Evolutionary conservation across 176 grass and related monocot species (phyloP).

Genomic region (Oryza australiensis): DNA sequence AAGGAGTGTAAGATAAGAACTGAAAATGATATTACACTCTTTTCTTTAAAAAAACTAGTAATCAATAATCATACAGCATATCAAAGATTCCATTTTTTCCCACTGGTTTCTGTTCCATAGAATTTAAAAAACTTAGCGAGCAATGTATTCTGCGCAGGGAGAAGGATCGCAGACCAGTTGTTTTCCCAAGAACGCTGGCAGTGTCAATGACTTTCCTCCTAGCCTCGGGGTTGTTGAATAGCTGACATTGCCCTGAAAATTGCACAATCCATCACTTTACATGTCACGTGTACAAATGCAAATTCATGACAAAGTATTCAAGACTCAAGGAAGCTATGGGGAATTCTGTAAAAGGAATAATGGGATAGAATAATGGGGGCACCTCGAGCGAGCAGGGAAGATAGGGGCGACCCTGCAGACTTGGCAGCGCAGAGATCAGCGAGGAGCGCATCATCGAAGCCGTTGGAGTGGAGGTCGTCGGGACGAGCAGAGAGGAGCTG

Average conservation of each 20-base stretch:
- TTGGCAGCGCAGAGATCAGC: constrained; percentile 64
- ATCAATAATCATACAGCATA: background rate
- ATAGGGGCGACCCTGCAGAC: constrained; percentile 59
- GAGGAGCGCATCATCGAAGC: constrained; percentile 74
- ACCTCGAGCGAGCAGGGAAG: constrained; percentile 61
- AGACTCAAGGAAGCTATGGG: background rate
- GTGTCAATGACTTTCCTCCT: constrained; percentile 51
- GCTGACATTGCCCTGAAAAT: constrained; percentile 70
- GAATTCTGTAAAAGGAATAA: background rate
- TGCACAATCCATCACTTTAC: background rate
- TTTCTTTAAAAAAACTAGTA: background rate
- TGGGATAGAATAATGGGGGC: background rate
- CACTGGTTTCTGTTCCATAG: background rate
- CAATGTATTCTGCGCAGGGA: background rate
- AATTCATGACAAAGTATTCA: background rate
- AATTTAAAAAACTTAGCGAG: background rate
- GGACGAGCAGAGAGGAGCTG: constrained; percentile 70
- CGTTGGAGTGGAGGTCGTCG: constrained; percentile 48
- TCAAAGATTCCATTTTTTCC: background rate
- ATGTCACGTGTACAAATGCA: background rate
- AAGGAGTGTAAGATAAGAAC: background rate
- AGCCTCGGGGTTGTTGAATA: constrained; percentile 55
- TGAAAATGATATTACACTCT: background rate
- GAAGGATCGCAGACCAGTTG: constrained; percentile 50
- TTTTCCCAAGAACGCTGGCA: constrained; percentile 62